Evolutionary conservation across 179 eudicot species (phyloP), one percentile per base, ranked within the genome.

Genomic region (Sideroxylon spinosum): DNA sequence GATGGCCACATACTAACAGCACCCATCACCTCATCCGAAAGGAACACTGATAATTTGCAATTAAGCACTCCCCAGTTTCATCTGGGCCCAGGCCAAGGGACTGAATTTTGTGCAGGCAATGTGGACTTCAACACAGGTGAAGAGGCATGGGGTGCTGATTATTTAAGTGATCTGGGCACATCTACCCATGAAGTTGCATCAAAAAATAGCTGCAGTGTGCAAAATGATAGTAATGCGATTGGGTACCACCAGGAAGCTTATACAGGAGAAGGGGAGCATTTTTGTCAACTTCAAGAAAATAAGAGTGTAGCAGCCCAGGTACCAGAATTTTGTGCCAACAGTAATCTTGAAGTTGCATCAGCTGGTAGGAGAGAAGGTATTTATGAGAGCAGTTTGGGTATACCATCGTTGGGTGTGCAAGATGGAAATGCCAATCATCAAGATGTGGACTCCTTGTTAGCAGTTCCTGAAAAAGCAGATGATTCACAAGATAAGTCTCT

Each of bases 1-100:
- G 99, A 95, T 87, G 99, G 99, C 75, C 97, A 90, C 77, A 88
- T 95, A 80, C 88, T 95, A 73, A 92, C 92, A 49, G 99, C 98
- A 53, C 99, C 98, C 48, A 89, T 95, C 80, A 84, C 86, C 50
- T 85, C 97, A 48, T 79, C 85, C 26, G 98, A 89, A 83, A 86
- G 81, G 71, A 79, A 86, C 49, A 74, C 83, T 9, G 98, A 89
- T 68, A 78, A 81, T 79, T 73, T 89, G 83, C 87, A 88, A 62
- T 73, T 89, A 71, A 89, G 78, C 82, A 88, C 94, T 12, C 99
- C 98, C 28, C 95, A 86, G 78, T 90, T 93, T 86, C 93, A 90
- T 84, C 84, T 89, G 32, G 97, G 97, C 71, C 92, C 98, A 12
- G 95, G 89, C 69, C 86, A 93, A 85, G 88, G 81, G 71, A 80